Percentiles rank a stretch among this genome's conserved stretches.
Conservation (phyloP, 352 stramenopile species). For the Phytopythium sindhum region DNA sequence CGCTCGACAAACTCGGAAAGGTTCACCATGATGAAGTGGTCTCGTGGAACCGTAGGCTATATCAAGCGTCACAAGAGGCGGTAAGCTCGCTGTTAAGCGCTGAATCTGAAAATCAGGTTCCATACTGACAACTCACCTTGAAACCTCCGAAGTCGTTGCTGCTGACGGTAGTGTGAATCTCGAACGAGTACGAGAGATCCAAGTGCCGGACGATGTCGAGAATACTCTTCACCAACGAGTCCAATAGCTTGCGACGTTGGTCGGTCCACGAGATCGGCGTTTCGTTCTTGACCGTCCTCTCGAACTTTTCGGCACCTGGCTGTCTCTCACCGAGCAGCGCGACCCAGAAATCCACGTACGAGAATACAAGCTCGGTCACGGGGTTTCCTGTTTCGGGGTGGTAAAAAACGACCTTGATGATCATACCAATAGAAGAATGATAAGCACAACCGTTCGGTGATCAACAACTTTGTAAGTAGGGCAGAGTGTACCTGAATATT, state of each 20-base stretch:
- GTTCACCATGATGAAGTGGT: constrained; percentile 83
- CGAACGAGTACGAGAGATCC: constrained; percentile 68
- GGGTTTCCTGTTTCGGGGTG: constrained; percentile 71
- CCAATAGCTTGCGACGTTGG: constrained; percentile 40
- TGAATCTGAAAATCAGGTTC: background rate
- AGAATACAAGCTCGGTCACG: constrained; percentile 72
- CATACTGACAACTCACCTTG: constrained; percentile 32
- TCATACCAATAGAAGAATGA: background rate
- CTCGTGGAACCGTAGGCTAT: constrained; percentile 57
- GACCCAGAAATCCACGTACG: constrained; percentile 77
- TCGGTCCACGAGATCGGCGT: background rate
- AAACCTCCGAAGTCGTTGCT: constrained; percentile 43
- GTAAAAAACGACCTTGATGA: constrained; percentile 45
- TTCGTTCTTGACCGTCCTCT: background rate
- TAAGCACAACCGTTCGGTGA: background rate
- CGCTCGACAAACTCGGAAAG: constrained; percentile 71
- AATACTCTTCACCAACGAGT: constrained; percentile 47
- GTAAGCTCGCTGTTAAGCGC: background rate
- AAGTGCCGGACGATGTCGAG: constrained; percentile 47
- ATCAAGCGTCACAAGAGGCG: constrained; percentile 3
- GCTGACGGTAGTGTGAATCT: constrained; percentile 38
- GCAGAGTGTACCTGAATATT: constrained; percentile 30
- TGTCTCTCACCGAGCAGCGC: constrained; percentile 21
- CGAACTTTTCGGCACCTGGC: constrained; percentile 8
- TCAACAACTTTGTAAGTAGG: background rate